Evolutionary conservation across 1,139 yeast species (phyloP), one percentile per base, ranked within the genome.

Genomic region (Candida gigantensis): DNA sequence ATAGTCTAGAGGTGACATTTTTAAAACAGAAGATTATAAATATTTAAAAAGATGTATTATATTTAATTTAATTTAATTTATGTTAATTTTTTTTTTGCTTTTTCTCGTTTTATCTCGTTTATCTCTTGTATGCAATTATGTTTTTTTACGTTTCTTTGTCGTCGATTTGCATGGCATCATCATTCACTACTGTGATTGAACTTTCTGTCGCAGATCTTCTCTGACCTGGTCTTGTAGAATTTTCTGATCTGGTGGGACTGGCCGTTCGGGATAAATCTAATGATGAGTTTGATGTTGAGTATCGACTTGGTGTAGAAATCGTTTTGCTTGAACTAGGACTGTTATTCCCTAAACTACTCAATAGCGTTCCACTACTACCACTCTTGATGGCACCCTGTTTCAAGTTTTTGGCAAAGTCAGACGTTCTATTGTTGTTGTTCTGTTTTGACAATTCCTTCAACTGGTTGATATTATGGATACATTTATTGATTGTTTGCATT

Each of bases 401-500:
- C 53, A 71, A 60, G 41, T 68, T 69, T 49, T 66, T 69, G 3
- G 80, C 77, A 47, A 75, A 72, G 37, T 67, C 69, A 2, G 77
- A 66, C 1, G 72, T 63, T 28, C 78, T 57, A 41, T 67, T 68
- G 51, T 63, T 69, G 46, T 67, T 70, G 42, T 69, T 70, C 37
- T 71, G 76, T 49, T 69, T 72, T 6, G 80, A 72, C 33, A 77
- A 61, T 48, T 77, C 81, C 48, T 77, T 76, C 50, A 77, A 59
- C 49, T 77, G 82, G 49, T 70, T 74, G 50, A 79, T 75, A 49
- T 79, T 79, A 58, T 83, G 92, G 30, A 85, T 85, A 52, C 94
- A 84, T 57, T 86, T 86, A 50, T 83, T 81, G 43, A 86, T 86
- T 3, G 95, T 86, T 61, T 86, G 95, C 58, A 86, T 81, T 52